A percentile compares a stretch with the other conserved stretches of the same genome.
Conservation (phyloP, 2,329 filamentous ascomycete genomes). For the Salinomyces thailandicus region DNA sequence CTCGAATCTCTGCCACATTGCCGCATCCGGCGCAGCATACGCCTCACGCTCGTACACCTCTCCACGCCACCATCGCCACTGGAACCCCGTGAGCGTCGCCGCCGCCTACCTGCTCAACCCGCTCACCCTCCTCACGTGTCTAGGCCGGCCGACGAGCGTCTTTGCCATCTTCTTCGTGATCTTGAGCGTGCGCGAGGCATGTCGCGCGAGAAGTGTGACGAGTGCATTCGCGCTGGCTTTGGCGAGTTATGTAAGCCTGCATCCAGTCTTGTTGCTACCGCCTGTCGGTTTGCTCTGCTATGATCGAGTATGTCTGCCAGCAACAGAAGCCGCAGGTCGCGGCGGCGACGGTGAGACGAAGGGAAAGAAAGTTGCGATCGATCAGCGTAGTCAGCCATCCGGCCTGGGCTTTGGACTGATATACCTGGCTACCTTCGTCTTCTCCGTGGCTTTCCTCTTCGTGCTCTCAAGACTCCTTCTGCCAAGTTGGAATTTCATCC, state of each 20-base stretch:
- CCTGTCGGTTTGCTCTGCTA: conserved; percentile 73
- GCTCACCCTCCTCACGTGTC: conserved; percentile 81
- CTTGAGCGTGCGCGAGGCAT: conserved; percentile 69
- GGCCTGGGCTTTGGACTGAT: conserved; percentile 21
- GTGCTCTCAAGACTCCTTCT: conserved; percentile 63
- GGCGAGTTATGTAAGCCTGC: conserved; percentile 84
- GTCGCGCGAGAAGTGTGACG: conserved; percentile 58
- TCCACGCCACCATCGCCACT: conserved; percentile 61
- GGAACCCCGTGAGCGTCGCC: conserved; percentile 64
- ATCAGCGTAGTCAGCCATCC: conserved; percentile 12
- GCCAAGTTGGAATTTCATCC: conserved; percentile 76
- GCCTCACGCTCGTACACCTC: conserved; percentile 70
- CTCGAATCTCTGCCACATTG: conserved; percentile 65
- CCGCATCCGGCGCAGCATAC: conserved; percentile 67
- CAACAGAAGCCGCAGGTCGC: conserved; percentile 1
- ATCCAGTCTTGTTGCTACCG: conserved; percentile 75
- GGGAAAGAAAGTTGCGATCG: conserved; percentile 11
- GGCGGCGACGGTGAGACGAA: conserved; percentile 1
- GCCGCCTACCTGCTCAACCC: conserved; percentile 92
- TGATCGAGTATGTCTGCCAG: conserved; percentile 37
- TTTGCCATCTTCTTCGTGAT: conserved; percentile 86
- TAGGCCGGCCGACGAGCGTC: conserved; percentile 78
- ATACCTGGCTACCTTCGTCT: conserved; percentile 49
- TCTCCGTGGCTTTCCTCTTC: conserved; percentile 53
- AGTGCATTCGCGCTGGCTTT: conserved; percentile 78